Base-by-base conservation (phyloP, 768 basidiomycete species). In the Myochromella boudieri region DNA sequence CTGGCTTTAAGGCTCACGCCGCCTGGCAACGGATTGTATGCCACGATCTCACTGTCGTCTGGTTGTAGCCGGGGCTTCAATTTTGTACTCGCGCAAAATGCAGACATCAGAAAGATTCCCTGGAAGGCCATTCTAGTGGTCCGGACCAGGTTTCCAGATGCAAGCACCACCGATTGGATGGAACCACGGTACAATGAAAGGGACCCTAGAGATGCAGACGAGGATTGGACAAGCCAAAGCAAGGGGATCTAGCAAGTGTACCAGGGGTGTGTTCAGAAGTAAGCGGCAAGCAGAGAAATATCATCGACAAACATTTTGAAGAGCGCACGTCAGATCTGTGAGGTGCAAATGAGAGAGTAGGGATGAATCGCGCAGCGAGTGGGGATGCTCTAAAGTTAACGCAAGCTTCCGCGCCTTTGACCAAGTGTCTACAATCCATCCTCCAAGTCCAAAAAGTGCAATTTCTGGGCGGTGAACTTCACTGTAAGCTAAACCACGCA, bases 371-470 rank as follows among this genome's bases (percentile, higher is more conserved):
- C 68, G 67, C 34, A 68, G 63, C 48, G 66, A 64, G 53, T 65
- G 54, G 56, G 71, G 61, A 48, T 72, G 73, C 55, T 84, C 81
- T 21, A 80, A 77, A 11, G 78, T 76, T 42, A 85, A 67, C 36
- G 84, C 76, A 15, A 79, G 65, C 60, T 72, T 78, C 54, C 84
- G 71, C 3, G 89, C 80, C 25, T 66, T 71, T 3, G 84, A 75
- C 91, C 91, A 95, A 6, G 81, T 80, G 45, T 79, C 74, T 48
- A 94, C 68, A 44, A 94, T 84, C 92, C 91, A 95, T 29, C 88
- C 84, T 9, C 82, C 84, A 12, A 95, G 74, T 3, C 88, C 88
- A 62, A 92, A 95, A 3, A 94, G 71, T 26, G 84, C 72, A 25
- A 94, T 77, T 62, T 95, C 91, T 12, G 85, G 82, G n/a, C 89